Percentiles rank a stretch among this genome's conserved stretches.
phyloP scores from a whole-genome alignment of 768 basidiomycete genomes.

The Xerocomellus chrysenteron region DNA sequence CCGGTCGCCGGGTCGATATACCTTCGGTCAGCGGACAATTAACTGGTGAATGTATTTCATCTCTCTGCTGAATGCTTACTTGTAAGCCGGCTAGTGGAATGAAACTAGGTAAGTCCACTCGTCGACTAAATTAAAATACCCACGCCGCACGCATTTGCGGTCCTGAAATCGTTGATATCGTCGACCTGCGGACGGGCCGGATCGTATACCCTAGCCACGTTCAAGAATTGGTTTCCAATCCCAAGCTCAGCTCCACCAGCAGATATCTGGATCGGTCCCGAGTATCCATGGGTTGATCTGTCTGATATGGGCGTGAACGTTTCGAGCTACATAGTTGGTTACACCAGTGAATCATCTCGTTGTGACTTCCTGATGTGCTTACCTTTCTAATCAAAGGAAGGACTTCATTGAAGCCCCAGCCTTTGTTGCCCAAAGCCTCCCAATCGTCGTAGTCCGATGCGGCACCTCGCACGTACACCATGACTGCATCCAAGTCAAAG shows the following conservation, averaged over 20 bases:
- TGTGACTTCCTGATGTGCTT: background rate
- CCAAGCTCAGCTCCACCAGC: background rate
- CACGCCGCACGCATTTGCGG: slow-evolving; percentile 25
- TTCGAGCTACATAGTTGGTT: slow-evolving; percentile 44
- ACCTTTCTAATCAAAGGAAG: slow-evolving; percentile 62
- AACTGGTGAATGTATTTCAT: background rate
- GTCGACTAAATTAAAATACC: slow-evolving; percentile 1
- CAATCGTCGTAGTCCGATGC: slow-evolving; percentile 68
- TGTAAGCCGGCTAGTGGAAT: slow-evolving; percentile 13
- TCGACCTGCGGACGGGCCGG: slow-evolving; percentile 42
- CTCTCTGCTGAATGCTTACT: slow-evolving; percentile 7
- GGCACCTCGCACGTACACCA: slow-evolving; percentile 55
- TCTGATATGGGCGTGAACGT: slow-evolving; percentile 33
- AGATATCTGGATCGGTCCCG: slow-evolving; percentile 32
- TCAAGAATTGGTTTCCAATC: slow-evolving; percentile 44
- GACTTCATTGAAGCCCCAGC: slow-evolving; percentile 59
- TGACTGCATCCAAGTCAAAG: slow-evolving; percentile 20
- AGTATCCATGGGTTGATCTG: slow-evolving; percentile 38
- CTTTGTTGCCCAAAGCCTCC: slow-evolving; percentile 48
- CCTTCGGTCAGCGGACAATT: slow-evolving; percentile 31
- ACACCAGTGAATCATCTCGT: slow-evolving; percentile 26
- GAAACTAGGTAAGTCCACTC: background rate
- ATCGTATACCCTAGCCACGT: slow-evolving; percentile 47
- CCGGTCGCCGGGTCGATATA: slow-evolving; percentile 49
- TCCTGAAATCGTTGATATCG: slow-evolving; percentile 48